phyloP scores from a whole-genome alignment of 2,329 filamentous ascomycete species.

The Colletotrichum orbiculare region DNA sequence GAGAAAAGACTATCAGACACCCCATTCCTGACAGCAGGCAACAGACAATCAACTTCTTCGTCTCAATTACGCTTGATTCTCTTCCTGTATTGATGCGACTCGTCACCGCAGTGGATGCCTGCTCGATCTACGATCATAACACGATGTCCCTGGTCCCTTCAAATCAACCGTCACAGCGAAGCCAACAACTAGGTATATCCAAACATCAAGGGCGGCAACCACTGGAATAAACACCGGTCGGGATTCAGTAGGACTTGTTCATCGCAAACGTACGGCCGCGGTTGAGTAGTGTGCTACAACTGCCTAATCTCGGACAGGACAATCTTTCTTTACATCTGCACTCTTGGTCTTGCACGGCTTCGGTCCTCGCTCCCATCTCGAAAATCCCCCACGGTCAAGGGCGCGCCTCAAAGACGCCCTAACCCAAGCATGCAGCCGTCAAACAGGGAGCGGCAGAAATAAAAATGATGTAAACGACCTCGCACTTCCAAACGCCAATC shows the following conservation, averaged over 20 bases:
- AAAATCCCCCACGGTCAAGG: conserved; percentile 2
- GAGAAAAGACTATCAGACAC: no score
- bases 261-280: no score
- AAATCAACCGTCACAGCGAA: no score
- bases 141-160: no score
- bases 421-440: not conserved
- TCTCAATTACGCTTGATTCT: not conserved
- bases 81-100: not conserved
- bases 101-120: no score
- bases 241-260: no score
- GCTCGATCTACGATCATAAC: no score
- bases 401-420: conserved; percentile 7
- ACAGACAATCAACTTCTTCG: no score
- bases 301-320: conserved; percentile 13
- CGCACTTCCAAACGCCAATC: conserved; percentile 22
- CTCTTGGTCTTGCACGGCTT: conserved; percentile 1
- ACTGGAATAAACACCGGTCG: no score
- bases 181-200: no score
- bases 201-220: no score
- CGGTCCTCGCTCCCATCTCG: not conserved
- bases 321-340: conserved; percentile 16
- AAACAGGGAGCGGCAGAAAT: not conserved
- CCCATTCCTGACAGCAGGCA: no score
- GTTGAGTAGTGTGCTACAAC: conserved; percentile 9
- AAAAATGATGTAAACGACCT: conserved; percentile 5